Percentiles rank a stretch among this genome's conserved stretches.
phyloP scores from a whole-genome alignment of 1,284 basidiomycete species.

The Malassezia cuniculi region DNA sequence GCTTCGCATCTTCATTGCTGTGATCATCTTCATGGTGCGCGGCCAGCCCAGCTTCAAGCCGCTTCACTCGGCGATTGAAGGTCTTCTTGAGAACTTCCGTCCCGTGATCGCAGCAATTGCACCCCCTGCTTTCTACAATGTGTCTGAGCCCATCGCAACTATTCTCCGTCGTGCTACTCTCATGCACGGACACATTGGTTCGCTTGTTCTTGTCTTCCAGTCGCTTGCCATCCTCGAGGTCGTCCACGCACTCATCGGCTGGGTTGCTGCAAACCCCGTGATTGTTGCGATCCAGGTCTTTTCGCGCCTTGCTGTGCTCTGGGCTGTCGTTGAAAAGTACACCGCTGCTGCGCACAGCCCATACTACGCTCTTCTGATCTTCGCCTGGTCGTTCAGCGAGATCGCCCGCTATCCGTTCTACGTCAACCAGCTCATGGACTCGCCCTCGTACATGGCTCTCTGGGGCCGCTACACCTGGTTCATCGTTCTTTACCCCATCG shows the following conservation, averaged over 20 bases:
- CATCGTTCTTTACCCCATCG: conserved; percentile 81
- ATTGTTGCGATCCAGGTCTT: conserved; percentile 77
- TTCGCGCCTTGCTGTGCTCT: conserved; percentile 72
- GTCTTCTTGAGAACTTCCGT: conserved; percentile 12
- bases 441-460: conserved; percentile 24
- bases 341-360: conserved; percentile 51
- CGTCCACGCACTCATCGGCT: conserved; percentile 64
- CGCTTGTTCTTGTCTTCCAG: conserved; percentile 29
- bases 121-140: conserved; percentile 16
- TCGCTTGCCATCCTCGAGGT: conserved; percentile 34
- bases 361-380: conserved; percentile 75
- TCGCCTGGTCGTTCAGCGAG: conserved; percentile 87
- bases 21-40: conserved; percentile 4
- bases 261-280: conserved; percentile 68
- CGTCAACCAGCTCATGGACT: conserved; percentile 53
- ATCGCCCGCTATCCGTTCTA: conserved; percentile 87
- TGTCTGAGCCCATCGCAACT: conserved; percentile 17
- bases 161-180: conserved; percentile 23
- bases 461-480: conserved; percentile 61
- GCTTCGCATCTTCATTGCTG: conserved; percentile 8
- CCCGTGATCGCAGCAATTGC: conserved; percentile 21
- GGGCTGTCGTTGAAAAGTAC: conserved; percentile 50
- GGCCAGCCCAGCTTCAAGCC: conserved; percentile 2
- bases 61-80: conserved; percentile 5
- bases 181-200: conserved; percentile 26